Evolutionary conservation across 768 basidiomycete genomes (phyloP).

Genomic region (Auricularia sp.): DNA sequence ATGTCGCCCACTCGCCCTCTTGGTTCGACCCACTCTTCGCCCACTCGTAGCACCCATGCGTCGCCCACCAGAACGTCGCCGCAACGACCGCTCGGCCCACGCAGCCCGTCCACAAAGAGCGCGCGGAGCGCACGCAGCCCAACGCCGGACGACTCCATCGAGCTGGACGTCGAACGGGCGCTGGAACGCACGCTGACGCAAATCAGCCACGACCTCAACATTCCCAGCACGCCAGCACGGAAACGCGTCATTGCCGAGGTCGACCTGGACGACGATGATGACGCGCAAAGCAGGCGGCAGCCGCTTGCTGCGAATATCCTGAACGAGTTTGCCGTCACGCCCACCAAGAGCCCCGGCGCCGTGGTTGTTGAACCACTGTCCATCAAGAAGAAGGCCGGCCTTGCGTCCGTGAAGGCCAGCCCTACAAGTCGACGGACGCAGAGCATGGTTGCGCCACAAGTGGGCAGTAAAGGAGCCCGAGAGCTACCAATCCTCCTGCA

Average conservation of each 20-base stretch:
- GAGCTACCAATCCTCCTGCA: not conserved
- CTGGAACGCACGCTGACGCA: constrained; percentile 3
- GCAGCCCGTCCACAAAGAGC: not conserved
- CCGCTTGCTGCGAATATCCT: not conserved
- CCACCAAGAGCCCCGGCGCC: constrained; percentile 23
- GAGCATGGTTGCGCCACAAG: not conserved
- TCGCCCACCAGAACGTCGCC: no score
- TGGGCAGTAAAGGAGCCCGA: not conserved
- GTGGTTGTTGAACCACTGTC: constrained; percentile 60
- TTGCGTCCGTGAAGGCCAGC: constrained; percentile 11
- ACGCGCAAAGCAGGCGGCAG: not conserved
- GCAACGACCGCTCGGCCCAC: not conserved
- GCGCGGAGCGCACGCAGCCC: constrained; percentile 52
- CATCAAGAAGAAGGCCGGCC: constrained; percentile 75
- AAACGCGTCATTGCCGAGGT: not conserved
- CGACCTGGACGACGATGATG: not conserved
- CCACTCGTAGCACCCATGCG: constrained; percentile 13
- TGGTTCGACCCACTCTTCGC: constrained; percentile 18
- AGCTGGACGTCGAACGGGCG: constrained; percentile 4
- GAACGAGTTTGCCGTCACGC: not conserved
- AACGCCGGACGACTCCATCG: constrained; percentile 40
- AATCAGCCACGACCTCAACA: not conserved
- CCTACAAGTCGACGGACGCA: not conserved
- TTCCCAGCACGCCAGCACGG: not conserved
- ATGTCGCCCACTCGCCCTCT: not conserved